Conservation (phyloP, 129 eudicot genomes). For the Lactuca sativa region DNA sequence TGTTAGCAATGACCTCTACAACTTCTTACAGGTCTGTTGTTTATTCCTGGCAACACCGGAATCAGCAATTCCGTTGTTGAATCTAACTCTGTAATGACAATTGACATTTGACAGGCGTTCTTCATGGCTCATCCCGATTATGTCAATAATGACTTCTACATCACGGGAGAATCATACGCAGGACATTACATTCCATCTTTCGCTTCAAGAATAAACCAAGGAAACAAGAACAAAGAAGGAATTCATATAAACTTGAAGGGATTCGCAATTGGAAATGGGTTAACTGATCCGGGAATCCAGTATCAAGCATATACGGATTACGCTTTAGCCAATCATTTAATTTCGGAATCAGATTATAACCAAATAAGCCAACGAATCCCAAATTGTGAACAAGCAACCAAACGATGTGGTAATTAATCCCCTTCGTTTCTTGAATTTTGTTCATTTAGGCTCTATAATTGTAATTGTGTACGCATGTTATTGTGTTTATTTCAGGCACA, state of each 20-base stretch:
- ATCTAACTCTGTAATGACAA: slow-evolving; percentile 17
- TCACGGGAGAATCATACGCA: slow-evolving; percentile 95
- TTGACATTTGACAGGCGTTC: slow-evolving; percentile 54
- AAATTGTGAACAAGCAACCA: slow-evolving; percentile 42
- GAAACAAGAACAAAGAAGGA: slow-evolving; percentile 43
- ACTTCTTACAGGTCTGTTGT: slow-evolving; percentile 79
- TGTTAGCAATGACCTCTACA: slow-evolving; percentile 74
- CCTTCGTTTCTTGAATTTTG: not conserved
- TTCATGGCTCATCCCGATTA: slow-evolving; percentile 66
- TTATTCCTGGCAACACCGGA: not conserved
- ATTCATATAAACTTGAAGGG: slow-evolving; percentile 44
- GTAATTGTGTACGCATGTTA: not conserved
- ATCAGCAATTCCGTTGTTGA: slow-evolving; percentile 1
- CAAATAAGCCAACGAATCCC: slow-evolving; percentile 36
- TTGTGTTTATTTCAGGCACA: slow-evolving; percentile 38
- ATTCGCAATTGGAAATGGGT: slow-evolving; percentile 79
- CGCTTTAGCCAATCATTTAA: slow-evolving; percentile 54
- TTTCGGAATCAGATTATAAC: slow-evolving; percentile 38
- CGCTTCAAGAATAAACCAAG: slow-evolving; percentile 34
- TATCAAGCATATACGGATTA: slow-evolving; percentile 64
- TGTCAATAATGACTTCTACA: slow-evolving; percentile 69
- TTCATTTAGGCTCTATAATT: not conserved
- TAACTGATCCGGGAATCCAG: slow-evolving; percentile 69
- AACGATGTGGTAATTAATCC: slow-evolving; percentile 61
- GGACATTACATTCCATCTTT: slow-evolving; percentile 66